Percentiles rank a stretch among this genome's conserved stretches.
phyloP scores from a whole-genome alignment of 352 stramenopile genomes.

The Phytophthora nicotianae region DNA sequence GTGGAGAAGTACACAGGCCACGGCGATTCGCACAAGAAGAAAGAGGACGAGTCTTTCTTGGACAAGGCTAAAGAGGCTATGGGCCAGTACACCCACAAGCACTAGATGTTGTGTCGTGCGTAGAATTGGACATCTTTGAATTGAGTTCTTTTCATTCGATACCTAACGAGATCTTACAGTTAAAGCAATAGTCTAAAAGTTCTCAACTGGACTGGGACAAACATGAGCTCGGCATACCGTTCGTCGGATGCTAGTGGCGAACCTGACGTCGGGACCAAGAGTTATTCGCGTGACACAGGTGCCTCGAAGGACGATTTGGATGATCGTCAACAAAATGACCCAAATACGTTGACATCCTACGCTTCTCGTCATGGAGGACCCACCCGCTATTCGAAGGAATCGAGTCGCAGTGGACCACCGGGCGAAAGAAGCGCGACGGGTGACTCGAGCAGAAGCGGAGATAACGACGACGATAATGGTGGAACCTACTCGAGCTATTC shows the following conservation, averaged over 20 bases:
- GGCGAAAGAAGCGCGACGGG: conserved; percentile 22
- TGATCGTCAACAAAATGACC: conserved; percentile 14
- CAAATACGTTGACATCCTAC: conserved; percentile 17
- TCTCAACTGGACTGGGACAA: background rate
- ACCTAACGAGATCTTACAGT: no score
- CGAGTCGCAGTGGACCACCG: conserved; percentile 10
- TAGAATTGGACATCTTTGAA: background rate
- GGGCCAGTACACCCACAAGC: conserved; percentile 21
- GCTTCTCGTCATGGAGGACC: conserved; percentile 20
- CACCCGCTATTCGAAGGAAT: conserved; percentile 24
- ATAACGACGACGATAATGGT: conserved; percentile 16
- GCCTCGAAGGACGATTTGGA: conserved; percentile 3
- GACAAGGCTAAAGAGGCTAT: conserved; percentile 31
- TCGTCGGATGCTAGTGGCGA: conserved; percentile 25
- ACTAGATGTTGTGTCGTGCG: conserved; percentile 5
- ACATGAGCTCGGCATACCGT: conserved; percentile 15
- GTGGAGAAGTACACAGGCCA: conserved; percentile 30
- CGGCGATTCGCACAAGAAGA: conserved; percentile 23
- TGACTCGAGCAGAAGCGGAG: conserved; percentile 5
- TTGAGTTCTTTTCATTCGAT: no score
- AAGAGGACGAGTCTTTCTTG: conserved; percentile 29
- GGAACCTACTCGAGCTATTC: conserved; percentile 24
- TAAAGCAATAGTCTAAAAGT: no score
- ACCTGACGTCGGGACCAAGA: conserved; percentile 23
- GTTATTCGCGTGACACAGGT: conserved; percentile 25